Evolutionary conservation across 164 flowering plant genomes (phyloP), one percentile per base, ranked within the genome.

Genomic region (Buxus sempervirens): DNA sequence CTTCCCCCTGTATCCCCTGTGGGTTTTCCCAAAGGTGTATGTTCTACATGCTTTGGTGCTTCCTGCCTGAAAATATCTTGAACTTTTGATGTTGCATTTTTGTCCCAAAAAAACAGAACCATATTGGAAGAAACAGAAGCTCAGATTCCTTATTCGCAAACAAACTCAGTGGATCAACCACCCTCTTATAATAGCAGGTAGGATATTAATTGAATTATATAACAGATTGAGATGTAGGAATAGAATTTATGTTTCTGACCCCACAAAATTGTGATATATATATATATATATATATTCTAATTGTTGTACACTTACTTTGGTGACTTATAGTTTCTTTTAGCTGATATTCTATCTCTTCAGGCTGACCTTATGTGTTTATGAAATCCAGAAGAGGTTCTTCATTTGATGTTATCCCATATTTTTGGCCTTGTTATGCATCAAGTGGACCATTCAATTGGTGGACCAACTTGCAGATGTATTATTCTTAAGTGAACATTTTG

Each of bases 121-220:
- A 63, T 65, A 2, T 21, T 68, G 22, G 73, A 42, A 63, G 86
- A 78, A 62, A 76, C 60, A 61, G 89, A 79, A 60, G 70, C 58
- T 38, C 76, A 83, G 63, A 60, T 70, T 10, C 78, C 82, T 57
- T 62, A 64, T 59, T 63, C 73, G 70, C 80, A 80, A 63, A 73
- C 76, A 24, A 68, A 62, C 61, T 70, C 76, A 54, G 15, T 68
- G 69, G 82, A 77, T 62, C 77, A 78, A 55, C 73, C 84, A 54
- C 60, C 79, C 16, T 78, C 62, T 67, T 83, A 81, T 67, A 75
- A 57, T 76, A 82, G 83, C 41, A 85, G 93, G 96, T 85, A 28
- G 9, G 38, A 6, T 45, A 25, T 57, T 13, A 14, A 24, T 67
- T 13, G 5, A 63, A 18, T 54, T 66, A 48, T 26, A n/a, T n/a